A percentile compares a stretch with the other conserved stretches of the same genome.
Evolutionary conservation across 2,329 filamentous ascomycete genomes (phyloP).

Genomic region (Aaosphaeria arxii): DNA sequence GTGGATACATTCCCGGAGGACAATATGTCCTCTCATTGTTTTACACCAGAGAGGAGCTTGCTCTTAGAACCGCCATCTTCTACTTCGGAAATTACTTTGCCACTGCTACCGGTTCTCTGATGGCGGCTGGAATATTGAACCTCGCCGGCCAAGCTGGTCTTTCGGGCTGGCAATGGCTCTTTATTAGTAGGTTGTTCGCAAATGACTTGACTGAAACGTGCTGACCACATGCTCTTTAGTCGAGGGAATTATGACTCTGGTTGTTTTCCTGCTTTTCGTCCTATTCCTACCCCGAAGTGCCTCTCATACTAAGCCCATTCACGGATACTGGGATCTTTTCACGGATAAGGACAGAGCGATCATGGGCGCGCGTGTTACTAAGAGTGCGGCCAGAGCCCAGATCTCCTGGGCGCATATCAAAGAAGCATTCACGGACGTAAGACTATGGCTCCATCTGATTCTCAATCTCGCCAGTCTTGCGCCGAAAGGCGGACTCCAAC

Average conservation of each 20-base stretch:
- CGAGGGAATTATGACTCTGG: neutral
- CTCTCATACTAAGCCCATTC: neutral
- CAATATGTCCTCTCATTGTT: neutral
- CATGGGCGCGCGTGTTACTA: neutral
- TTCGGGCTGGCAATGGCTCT: neutral
- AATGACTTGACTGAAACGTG: too few species aligned
- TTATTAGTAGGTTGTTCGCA: too few species aligned
- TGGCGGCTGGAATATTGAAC: neutral
- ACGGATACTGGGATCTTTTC: neutral
- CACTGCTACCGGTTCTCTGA: neutral
- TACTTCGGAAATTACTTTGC: neutral
- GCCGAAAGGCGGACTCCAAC: neutral
- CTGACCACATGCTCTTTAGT: too few species aligned
- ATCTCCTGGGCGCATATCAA: too few species aligned
- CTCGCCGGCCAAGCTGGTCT: neutral
- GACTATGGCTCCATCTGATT: neutral
- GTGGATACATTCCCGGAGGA: neutral
- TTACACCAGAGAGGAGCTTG: neutral
- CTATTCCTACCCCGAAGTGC: neutral
- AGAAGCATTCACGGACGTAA: too few species aligned
- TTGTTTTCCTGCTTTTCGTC: neutral
- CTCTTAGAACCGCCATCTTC: neutral
- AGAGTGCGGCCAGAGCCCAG: too few species aligned
- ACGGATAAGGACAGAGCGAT: neutral
- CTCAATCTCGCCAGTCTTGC: neutral